These are phyloP conservation scores for Cyclanthera cordifolia DNA, from an alignment of 306 rosid species.

Conservation along the genomic window DNA sequence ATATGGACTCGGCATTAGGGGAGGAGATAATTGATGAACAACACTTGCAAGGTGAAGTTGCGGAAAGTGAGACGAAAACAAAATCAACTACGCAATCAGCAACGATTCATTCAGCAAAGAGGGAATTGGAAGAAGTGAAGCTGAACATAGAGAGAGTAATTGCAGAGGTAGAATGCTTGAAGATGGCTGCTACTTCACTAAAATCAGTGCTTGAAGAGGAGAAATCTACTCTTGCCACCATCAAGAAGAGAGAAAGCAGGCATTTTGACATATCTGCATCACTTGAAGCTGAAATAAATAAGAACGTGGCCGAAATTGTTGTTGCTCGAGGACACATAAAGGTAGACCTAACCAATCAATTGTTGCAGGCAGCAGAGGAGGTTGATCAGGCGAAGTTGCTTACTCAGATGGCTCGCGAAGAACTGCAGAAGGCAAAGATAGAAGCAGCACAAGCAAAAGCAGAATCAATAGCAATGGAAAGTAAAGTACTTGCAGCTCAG, in stretches of 20 bases:
- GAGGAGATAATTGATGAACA: conserved; percentile 33
- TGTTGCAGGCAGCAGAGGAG: conserved; percentile 63
- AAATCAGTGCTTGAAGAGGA: conserved; percentile 65
- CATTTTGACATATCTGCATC: conserved; percentile 65
- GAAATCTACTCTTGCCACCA: conserved; percentile 46
- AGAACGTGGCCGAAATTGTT: conserved; percentile 63
- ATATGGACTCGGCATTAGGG: conserved; percentile 64
- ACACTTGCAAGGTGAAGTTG: conserved; percentile 17
- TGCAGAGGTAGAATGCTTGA: conserved; percentile 64
- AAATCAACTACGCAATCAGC: conserved; percentile 30
- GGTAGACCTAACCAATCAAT: conserved; percentile 53
- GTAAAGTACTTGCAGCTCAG: conserved; percentile 72
- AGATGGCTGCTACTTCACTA: conserved; percentile 72
- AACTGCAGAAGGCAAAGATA: conserved; percentile 59
- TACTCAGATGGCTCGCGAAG: conserved; percentile 52
- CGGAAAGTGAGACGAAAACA: conserved; percentile 18
- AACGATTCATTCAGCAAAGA: conserved; percentile 51
- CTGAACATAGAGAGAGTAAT: conserved; percentile 74
- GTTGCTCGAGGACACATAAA: conserved; percentile 67
- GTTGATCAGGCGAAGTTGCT: conserved; percentile 63
- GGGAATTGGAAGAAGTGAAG: conserved; percentile 75
- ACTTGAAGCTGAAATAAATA: conserved; percentile 71
- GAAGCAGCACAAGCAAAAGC: conserved; percentile 86
- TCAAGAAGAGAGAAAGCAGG: conserved; percentile 79
- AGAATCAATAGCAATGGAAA: conserved; percentile 65